A percentile compares a stretch with the other conserved stretches of the same genome.
phyloP scores from a whole-genome alignment of 306 rosid species.

The Canavalia gladiata region DNA sequence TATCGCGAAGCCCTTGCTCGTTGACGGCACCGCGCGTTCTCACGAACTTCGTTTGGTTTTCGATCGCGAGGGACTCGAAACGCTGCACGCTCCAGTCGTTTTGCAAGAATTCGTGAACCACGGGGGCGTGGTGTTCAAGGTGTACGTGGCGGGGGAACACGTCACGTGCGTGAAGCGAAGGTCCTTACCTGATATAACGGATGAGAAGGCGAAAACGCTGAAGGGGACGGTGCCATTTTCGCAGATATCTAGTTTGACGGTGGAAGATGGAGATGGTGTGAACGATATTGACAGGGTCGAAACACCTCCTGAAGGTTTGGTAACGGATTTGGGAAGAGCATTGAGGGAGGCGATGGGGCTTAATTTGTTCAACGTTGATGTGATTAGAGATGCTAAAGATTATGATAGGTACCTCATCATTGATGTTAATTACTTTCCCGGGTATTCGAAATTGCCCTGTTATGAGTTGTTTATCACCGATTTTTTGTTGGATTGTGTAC shows the following conservation, averaged over 20 bases:
- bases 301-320: constrained; percentile 48
- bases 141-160: constrained; percentile 62
- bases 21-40: constrained; percentile 42
- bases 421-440: constrained; percentile 70
- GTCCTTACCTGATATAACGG: constrained; percentile 52
- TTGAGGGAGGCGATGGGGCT: constrained; percentile 56
- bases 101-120: constrained; percentile 70
- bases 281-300: constrained; percentile 36
- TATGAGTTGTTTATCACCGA: constrained; percentile 51
- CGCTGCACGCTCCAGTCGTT: constrained; percentile 44
- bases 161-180: constrained; percentile 57
- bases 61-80: constrained; percentile 42
- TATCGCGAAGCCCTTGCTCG: constrained; percentile 44
- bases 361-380: constrained; percentile 61
- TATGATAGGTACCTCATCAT: constrained; percentile 45
- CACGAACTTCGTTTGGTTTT: constrained; percentile 60
- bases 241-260: constrained; percentile 50
- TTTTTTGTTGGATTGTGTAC: constrained; percentile 47
- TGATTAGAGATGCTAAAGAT: constrained; percentile 54
- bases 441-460: constrained; percentile 61
- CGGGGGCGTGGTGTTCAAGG: constrained; percentile 69
- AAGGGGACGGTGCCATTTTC: constrained; percentile 46
- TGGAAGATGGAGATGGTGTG: not conserved
- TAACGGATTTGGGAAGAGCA: constrained; percentile 44
- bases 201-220: not conserved